A percentile compares a stretch with the other conserved stretches of the same genome.
Evolutionary conservation across 805 yeast species (phyloP).

Genomic region (Yarrowia osloensis): DNA sequence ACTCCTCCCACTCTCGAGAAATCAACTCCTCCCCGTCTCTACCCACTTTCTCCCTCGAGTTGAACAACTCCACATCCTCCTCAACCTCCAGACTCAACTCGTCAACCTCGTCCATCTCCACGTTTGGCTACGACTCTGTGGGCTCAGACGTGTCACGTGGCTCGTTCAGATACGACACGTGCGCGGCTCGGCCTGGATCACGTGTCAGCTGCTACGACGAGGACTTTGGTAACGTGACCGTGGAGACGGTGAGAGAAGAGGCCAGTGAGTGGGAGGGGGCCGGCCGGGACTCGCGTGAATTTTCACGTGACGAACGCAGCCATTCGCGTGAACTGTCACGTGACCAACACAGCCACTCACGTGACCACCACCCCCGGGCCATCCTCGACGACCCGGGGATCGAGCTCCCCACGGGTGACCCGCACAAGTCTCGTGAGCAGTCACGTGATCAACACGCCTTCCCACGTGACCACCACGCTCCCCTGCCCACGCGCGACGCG

Average conservation of each 20-base stretch:
- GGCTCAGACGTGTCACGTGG: constrained; percentile 8
- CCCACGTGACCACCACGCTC: not conserved
- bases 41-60: no score
- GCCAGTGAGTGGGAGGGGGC: not conserved
- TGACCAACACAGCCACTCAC: not conserved
- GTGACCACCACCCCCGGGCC: not conserved
- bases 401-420: not conserved
- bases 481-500: not conserved
- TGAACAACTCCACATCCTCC: not conserved
- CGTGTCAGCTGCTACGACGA: constrained; percentile 10
- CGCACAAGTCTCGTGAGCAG: not conserved
- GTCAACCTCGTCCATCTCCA: constrained; percentile 4
- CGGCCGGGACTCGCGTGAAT: no score
- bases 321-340: not conserved
- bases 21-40: no score
- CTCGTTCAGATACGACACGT: constrained; percentile 20
- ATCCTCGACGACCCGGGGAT: not conserved
- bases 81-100: not conserved
- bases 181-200: not conserved
- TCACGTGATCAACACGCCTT: not conserved
- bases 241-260: not conserved
- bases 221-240: not conserved
- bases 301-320: no score
- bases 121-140: constrained; percentile 11
- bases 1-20: not conserved